These are phyloP conservation scores for Rasamsonia emersonii DNA, from an alignment of 2,329 filamentous ascomycete genomes.

Conservation along the genomic window DNA sequence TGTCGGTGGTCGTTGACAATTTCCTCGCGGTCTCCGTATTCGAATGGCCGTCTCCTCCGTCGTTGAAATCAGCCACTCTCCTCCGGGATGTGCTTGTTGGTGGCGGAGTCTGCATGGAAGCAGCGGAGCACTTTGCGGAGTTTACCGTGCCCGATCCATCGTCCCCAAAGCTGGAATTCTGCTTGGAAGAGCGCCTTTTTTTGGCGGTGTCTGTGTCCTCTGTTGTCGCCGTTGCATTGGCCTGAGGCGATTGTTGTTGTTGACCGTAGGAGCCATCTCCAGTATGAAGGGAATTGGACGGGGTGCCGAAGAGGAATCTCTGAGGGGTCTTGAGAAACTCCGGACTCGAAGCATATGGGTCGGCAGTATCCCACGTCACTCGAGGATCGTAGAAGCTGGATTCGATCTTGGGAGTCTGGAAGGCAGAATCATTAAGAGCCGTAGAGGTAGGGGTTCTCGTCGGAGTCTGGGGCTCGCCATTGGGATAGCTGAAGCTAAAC, in stretches of 20 bases:
- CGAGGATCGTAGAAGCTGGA: conserved; percentile 39
- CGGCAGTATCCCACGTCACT: conserved; percentile 39
- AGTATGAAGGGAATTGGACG: conserved; percentile 18
- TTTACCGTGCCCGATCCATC: conserved; percentile 25
- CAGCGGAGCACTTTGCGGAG: conserved; percentile 31
- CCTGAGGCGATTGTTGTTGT: conserved; percentile 7
- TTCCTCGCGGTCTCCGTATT: conserved; percentile 9
- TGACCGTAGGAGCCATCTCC: conserved; percentile 6
- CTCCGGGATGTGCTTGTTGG: conserved; percentile 50
- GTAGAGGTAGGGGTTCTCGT: conserved; percentile 36
- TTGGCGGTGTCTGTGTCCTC: conserved; percentile 27
- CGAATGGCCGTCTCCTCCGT: conserved; percentile 12
- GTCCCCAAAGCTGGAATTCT: conserved; percentile 17
- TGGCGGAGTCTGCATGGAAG: conserved; percentile 53
- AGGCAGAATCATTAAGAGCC: conserved; percentile 29
- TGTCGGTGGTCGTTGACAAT: conserved; percentile 15
- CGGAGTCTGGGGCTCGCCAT: conserved; percentile 39
- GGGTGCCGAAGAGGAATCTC: conserved; percentile 27
- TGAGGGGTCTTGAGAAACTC: conserved; percentile 37
- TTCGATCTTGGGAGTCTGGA: conserved; percentile 39
- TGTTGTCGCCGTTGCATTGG: conserved; percentile 14
- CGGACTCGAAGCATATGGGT: conserved; percentile 39
- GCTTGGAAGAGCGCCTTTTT: conserved; percentile 22
- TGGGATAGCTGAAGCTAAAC: conserved; percentile 38
- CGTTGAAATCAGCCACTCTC: conserved; percentile 29